Evolutionary conservation across 345 rosid species (phyloP).

Genomic region (Excoecaria cochinchinensis): DNA sequence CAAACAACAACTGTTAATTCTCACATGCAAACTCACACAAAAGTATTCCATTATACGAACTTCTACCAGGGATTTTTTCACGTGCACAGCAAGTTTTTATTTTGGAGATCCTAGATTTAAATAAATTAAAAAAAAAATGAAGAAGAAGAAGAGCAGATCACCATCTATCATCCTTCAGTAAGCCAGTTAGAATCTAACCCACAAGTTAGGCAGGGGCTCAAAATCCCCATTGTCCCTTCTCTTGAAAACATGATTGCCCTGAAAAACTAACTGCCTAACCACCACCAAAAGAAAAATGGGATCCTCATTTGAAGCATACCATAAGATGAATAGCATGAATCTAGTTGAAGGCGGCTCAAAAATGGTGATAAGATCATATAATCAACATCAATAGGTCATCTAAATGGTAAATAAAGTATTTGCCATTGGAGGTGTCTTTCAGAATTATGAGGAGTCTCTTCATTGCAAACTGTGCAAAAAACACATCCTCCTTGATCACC

Average conservation of each 20-base stretch:
- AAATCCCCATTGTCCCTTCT: background rate
- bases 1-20: slow-evolving; percentile 24
- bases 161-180: background rate
- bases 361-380: background rate
- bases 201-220: background rate
- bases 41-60: background rate
- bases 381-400: background rate
- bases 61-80: background rate
- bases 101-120: background rate
- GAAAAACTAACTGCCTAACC: background rate
- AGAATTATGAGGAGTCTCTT: background rate
- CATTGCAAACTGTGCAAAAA: background rate
- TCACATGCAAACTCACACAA: slow-evolving; percentile 6
- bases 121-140: too few relatives aligned
- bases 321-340: slow-evolving; percentile 1
- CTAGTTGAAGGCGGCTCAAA: background rate
- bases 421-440: background rate
- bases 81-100: background rate
- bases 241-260: background rate
- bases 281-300: background rate
- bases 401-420: background rate
- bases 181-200: background rate
- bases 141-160: background rate
- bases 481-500: background rate
- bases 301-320: background rate